These are phyloP conservation scores for Pezicula carpinea DNA, from an alignment of 2,329 filamentous ascomycete genomes.

Conservation along the genomic window DNA sequence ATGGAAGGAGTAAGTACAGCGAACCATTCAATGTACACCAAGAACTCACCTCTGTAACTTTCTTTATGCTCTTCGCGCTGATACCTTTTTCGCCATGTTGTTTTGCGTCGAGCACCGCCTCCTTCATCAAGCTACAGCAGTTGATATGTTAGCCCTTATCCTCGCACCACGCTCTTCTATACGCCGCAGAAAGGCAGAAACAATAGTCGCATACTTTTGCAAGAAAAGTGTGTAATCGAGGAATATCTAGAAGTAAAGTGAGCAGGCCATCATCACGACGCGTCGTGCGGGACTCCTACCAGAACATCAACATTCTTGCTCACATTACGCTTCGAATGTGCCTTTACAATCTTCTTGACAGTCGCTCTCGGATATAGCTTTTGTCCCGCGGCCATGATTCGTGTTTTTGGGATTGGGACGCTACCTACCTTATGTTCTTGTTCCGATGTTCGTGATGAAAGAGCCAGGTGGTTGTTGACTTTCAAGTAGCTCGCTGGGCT, in stretches of 20 bases:
- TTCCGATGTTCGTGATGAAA: not conserved
- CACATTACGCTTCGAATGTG: constrained; percentile 73
- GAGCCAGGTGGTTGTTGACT: too few relatives aligned
- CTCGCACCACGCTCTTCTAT: not conserved
- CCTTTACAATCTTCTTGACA: constrained; percentile 85
- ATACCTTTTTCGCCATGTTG: constrained; percentile 68
- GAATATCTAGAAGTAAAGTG: constrained; percentile 59
- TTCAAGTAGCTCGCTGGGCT: too few relatives aligned
- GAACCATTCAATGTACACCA: too few relatives aligned
- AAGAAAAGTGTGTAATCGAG: constrained; percentile 82
- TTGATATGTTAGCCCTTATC: not conserved
- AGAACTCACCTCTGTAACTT: constrained; percentile 63
- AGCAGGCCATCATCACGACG: constrained; percentile 13
- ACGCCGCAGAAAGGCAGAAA: not conserved
- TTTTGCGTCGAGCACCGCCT: constrained; percentile 72
- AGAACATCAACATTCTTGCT: constrained; percentile 84
- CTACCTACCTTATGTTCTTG: not conserved
- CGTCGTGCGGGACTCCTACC: constrained; percentile 46
- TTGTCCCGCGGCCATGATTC: constrained; percentile 41
- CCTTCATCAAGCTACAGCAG: constrained; percentile 63
- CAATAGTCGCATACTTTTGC: constrained; percentile 42
- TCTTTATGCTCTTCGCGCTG: constrained; percentile 71
- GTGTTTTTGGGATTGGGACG: not conserved
- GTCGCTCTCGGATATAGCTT: constrained; percentile 81
- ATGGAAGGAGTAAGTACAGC: not conserved